Evolutionary conservation across 345 rosid species (phyloP), one percentile per base, ranked within the genome.

Genomic region (Citrus sp.): DNA sequence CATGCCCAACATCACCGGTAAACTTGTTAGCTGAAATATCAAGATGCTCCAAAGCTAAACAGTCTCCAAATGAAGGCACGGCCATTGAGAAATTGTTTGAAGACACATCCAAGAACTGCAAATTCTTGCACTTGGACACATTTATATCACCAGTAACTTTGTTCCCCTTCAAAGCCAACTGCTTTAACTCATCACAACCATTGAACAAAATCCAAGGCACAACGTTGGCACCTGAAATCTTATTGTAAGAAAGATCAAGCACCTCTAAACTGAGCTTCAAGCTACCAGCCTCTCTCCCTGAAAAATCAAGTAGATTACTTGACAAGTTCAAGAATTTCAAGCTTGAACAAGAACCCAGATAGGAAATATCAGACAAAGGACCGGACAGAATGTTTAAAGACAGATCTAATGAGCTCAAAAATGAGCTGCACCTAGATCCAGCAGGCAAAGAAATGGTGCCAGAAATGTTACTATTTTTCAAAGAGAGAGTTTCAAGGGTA

Each of bases 1-100:
- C 88, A 19, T n/a, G 73, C 27, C 86, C 84, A 27, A 96, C 79
- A 70, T 96, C 97, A 55, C 95, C 97, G 56, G 61, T 30, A 30
- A 92, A 88, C 70, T 86, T 86, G 81, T 96, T 96, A 30, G 83
- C 82, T 58, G 99, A 96, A 79, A 92, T 84, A 60, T 96, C 98
- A 16, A 96, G 92, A 82, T 89, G 82, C 78, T 89, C 87, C 71
- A 96, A 71, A 62, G 87, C 80, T n/a, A 61, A 84, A 82, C 99
- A 96, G 13, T 83, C 90, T 19, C 97, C 94, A 30, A 94, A 84
- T 16, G 86, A 84, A 19, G 97, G 92, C 37, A 85, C 61, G 63
- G 67, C 68, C 12, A 70, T 46, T 25, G 95, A 87, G 85, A 96
- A 89, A 86, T 94, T 94, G 86, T 94, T 96, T 1, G 84, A 78